Conservation (phyloP, 805 yeast genomes). For the Kluyveromyces starmeri region DNA sequence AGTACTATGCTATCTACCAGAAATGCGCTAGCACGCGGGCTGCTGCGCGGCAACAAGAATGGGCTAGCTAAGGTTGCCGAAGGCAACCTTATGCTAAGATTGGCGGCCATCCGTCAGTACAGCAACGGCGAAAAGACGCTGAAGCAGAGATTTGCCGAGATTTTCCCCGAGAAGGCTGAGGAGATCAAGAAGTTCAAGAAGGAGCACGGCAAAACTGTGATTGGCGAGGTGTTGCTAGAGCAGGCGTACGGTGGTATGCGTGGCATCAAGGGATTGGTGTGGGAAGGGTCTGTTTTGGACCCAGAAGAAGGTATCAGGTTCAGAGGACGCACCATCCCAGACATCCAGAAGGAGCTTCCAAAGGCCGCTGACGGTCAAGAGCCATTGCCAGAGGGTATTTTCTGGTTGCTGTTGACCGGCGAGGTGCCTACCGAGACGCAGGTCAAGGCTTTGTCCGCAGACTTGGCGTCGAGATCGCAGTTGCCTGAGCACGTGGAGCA, state of each 20-base stretch:
- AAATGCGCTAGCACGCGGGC: slow-evolving; percentile 1
- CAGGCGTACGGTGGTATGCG: slow-evolving; percentile 91
- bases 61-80: neutral
- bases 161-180: slow-evolving; percentile 86
- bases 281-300: slow-evolving; percentile 85
- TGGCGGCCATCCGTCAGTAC: slow-evolving; percentile 9
- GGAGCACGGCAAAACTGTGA: slow-evolving; percentile 70
- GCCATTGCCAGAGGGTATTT: slow-evolving; percentile 69
- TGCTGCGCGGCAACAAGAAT: neutral
- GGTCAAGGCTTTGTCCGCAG: slow-evolving; percentile 61
- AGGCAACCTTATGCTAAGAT: slow-evolving; percentile 1
- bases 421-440: slow-evolving; percentile 70
- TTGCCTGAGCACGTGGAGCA: slow-evolving; percentile 72
- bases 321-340: slow-evolving; percentile 79
- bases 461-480: slow-evolving; percentile 68
- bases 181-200: slow-evolving; percentile 75
- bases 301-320: slow-evolving; percentile 81
- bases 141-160: slow-evolving; percentile 89
- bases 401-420: slow-evolving; percentile 78
- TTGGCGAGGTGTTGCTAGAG: slow-evolving; percentile 66
- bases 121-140: slow-evolving; percentile 40
- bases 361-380: slow-evolving; percentile 62
- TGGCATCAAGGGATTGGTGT: slow-evolving; percentile 75
- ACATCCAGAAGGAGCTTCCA: slow-evolving; percentile 65
- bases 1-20: neutral